Evolutionary conservation across 805 yeast species (phyloP).

Genomic region (Yarrowia sp.): DNA sequence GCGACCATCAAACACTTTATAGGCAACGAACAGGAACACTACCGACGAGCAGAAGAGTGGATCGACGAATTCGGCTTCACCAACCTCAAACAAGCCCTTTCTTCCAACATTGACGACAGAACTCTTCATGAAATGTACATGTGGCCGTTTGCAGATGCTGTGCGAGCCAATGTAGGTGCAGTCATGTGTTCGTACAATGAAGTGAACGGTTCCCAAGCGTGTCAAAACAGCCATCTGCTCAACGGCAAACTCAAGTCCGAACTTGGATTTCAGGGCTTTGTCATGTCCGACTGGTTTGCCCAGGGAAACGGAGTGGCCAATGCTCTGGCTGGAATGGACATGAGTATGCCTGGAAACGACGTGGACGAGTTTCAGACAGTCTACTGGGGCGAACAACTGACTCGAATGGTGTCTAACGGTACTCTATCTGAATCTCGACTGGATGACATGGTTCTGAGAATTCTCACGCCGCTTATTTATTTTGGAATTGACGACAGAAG

Average conservation of each 20-base stretch:
- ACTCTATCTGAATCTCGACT: conserved; percentile 52
- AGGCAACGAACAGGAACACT: conserved; percentile 62
- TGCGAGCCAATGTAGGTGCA: conserved; percentile 57
- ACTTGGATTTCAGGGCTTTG: conserved; percentile 63
- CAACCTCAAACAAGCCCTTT: conserved; percentile 41
- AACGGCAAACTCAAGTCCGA: conserved; percentile 57
- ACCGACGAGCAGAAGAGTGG: conserved; percentile 53
- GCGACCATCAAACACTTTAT: conserved; percentile 55
- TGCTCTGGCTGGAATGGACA: conserved; percentile 57
- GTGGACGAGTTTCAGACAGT: neutral
- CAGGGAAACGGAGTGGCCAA: conserved; percentile 54
- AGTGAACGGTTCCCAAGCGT: conserved; percentile 55
- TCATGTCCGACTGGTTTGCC: conserved; percentile 65
- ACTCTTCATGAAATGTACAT: conserved; percentile 58
- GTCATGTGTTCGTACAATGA: conserved; percentile 60
- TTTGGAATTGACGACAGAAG: conserved; percentile 35
- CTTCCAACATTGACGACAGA: conserved; percentile 56
- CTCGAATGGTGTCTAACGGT: conserved; percentile 53
- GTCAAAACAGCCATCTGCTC: conserved; percentile 55
- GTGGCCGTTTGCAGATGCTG: conserved; percentile 66
- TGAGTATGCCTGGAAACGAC: conserved; percentile 59
- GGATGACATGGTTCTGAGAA: conserved; percentile 60
- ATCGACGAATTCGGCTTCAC: conserved; percentile 35
- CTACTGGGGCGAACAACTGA: conserved; percentile 56
- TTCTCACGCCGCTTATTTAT: conserved; percentile 48